Base-by-base conservation (phyloP, 345 rosid genomes). In the Trapa bicornis region DNA sequence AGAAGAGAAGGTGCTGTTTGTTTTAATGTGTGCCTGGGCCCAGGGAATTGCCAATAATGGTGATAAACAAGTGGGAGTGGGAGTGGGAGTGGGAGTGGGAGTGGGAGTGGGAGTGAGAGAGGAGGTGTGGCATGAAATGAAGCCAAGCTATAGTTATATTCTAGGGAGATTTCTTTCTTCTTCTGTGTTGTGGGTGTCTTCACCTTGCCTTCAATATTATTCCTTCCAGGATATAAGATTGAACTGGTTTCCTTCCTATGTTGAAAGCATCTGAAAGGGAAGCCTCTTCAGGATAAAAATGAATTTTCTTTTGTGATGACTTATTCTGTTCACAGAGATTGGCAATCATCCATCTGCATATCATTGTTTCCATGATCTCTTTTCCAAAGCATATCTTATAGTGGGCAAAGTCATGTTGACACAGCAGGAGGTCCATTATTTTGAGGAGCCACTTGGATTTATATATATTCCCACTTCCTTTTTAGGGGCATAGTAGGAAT, bases 11-110 rank as follows among this genome's bases (percentile, higher is more conserved):
- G 63, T 69, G 70, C 72, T 67, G 68, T 70, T 36, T 73, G 75
- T 73, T 72, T 76, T 64, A 37, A 47, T 76, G 79, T 52, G 37
- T 65, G 15, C 52, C 62, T 69, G 71, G 70, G 73, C 29, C 77
- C 83, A 69, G 54, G 50, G 74, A 68, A 68, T 47, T 78, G 74
- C 61, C 78, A 82, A 79, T 86, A 84, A 79, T 80, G 74, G 75
- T 66, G 77, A 68, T 71, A 32, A 75, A 35, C 29, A 32, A 66
- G 77, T 63, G 70, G 74, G 62, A 70, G 65, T 68, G 61, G 64
- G 74, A 77, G 78, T 8, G 29, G 61, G 11, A 47, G 9, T 65
- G 42, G 69, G 62, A 70, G 65, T 68, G 61, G 64, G 74, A 77
- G 78, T 8, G 29, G 61, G 11, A 47, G 9, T 65, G 42, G 69